phyloP scores from a whole-genome alignment of 2,329 filamentous ascomycete genomes.

The Magnaporthiopsis rhizophila region DNA sequence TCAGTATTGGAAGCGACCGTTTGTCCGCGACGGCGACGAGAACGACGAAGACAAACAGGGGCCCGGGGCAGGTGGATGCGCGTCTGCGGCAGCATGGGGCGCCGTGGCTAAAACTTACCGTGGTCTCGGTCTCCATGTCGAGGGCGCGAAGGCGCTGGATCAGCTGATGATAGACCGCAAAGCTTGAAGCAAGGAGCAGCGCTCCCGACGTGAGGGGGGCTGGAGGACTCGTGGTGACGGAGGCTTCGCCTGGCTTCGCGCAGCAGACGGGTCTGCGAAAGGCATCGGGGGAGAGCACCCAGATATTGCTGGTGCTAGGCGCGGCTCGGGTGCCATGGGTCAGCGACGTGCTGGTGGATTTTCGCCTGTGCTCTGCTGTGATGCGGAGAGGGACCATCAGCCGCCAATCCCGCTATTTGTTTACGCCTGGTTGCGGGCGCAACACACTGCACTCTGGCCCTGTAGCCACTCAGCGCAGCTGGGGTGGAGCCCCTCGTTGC shows the following conservation, averaged over 20 bases:
- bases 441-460: background rate
- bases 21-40: constrained; percentile 4
- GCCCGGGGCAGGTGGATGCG: background rate
- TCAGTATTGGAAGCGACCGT: background rate
- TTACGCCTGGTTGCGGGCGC: background rate
- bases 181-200: constrained; percentile 28
- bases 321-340: background rate
- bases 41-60: background rate
- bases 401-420: background rate
- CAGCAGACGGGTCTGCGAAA: background rate
- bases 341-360: background rate
- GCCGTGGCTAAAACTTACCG: constrained; percentile 18
- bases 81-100: background rate
- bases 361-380: background rate
- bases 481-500: background rate
- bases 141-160: constrained; percentile 6
- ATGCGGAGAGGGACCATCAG: background rate
- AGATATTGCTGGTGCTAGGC: background rate
- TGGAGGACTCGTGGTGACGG: constrained; percentile 20
- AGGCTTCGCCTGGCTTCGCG: constrained; percentile 1
- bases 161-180: constrained; percentile 18
- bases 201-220: constrained; percentile 24
- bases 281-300: background rate
- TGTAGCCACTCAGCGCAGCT: background rate
- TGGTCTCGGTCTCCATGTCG: constrained; percentile 13